Percentiles rank a stretch among this genome's conserved stretches.
Evolutionary conservation across 2,329 filamentous ascomycete species (phyloP).

Genomic region (Talaromyces funiculosus): DNA sequence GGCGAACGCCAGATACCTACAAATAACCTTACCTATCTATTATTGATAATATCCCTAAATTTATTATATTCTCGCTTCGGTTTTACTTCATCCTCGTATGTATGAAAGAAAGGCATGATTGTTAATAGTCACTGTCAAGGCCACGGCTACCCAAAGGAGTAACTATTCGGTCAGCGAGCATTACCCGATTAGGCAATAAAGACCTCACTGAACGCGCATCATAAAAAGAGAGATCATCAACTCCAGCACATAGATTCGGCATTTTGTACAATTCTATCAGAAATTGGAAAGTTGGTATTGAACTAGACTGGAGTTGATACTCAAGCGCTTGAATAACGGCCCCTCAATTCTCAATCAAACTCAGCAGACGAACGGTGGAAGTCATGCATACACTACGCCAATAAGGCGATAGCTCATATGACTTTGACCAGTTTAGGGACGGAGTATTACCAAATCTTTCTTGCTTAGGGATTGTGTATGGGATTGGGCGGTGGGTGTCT

Average conservation of each 20-base stretch:
- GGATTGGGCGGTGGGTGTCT: constrained; percentile 33
- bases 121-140: not conserved
- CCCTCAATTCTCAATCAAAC: not conserved
- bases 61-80: not conserved
- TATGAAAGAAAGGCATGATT: not conserved
- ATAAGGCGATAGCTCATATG: not conserved
- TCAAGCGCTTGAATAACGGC: not conserved
- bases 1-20: not conserved
- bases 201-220: not conserved
- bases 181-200: not conserved
- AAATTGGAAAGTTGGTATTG: not conserved
- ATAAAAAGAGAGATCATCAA: not conserved
- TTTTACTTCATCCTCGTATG: not conserved
- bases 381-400: not conserved
- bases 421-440: constrained; percentile 13
- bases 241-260: not conserved
- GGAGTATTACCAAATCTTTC: constrained; percentile 14
- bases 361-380: not conserved
- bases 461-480: not conserved
- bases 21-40: not conserved
- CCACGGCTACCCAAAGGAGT: not conserved
- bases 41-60: not conserved
- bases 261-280: not conserved
- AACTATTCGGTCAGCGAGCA: not conserved
- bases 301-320: not conserved